Base-by-base conservation (phyloP, 2,329 filamentous ascomycete genomes). In the Penicillium sp. region DNA sequence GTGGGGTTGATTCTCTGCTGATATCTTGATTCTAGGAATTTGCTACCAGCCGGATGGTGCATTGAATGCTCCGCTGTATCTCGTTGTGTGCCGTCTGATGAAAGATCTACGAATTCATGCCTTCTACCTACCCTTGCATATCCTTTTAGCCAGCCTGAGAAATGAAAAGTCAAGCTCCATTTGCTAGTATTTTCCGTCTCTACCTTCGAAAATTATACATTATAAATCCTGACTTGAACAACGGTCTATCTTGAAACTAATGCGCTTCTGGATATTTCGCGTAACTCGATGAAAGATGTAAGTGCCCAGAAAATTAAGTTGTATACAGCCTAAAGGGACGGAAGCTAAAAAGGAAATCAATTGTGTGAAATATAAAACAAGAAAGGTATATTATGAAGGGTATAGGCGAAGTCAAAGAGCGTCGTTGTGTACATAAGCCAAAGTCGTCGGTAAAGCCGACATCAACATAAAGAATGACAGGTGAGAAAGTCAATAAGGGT, bases 31-130 rank as follows among this genome's bases (percentile, higher is more conserved):
- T 32, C 1, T 31, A 74, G 72, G 69, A 72, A 5, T 69, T 74
- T 45, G 65, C 70, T 47, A 65, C 62, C 23, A 65, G 63, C 34
- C 72, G 73, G 54, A 70, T 70, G 63, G 71, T 68, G 21, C 67
- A 71, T 42, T 75, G 53, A 68, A 52, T 25, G 32, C 18, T 16
- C 45, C 15, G 29, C 13, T 32, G 10, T 34, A 10, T 10, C 15
- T 45, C 39, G 29, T 18, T 46, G 10, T 46, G 31, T 46, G 27
- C 32, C 37, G 50, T 56, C 38, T 55, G 53, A 59, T 47, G 55
- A 64, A 64, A 59, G 37, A 53, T 55, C 51, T 57, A 59, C 54
- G 58, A 62, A 61, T 59, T 62, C 56, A 62, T 61, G 60, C 39
- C 58, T 35, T 47, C 10, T 35, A 10, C 8, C 21, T 41, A 50